Conservation (phyloP, 805 yeast genomes). For the Candida ortonii region DNA sequence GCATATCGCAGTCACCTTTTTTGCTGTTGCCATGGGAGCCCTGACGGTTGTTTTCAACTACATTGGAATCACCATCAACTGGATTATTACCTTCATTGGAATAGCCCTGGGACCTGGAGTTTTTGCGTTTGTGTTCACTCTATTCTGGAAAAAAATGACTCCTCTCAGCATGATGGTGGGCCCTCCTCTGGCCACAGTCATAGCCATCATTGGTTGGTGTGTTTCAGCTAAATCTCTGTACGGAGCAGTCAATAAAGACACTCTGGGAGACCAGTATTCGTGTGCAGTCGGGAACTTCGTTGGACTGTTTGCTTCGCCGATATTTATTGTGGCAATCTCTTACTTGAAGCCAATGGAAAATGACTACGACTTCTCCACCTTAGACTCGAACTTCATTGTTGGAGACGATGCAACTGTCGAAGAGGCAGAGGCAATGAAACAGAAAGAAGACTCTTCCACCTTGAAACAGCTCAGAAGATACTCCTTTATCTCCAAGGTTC, state of each 20-base stretch:
- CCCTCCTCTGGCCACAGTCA: conserved; percentile 49
- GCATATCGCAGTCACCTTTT: conserved; percentile 35
- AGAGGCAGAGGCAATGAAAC: conserved; percentile 29
- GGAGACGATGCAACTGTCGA: conserved; percentile 36
- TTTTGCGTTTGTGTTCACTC: conserved; percentile 43
- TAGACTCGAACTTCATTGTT: conserved; percentile 26
- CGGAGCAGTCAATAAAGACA: conserved; percentile 42
- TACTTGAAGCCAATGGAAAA: conserved; percentile 25
- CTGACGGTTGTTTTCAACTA: conserved; percentile 40
- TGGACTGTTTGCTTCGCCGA: conserved; percentile 33
- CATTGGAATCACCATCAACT: conserved; percentile 39
- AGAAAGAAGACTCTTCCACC: conserved; percentile 13
- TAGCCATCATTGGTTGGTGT: conserved; percentile 47
- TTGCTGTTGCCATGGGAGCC: conserved; percentile 43
- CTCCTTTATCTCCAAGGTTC: conserved; percentile 24
- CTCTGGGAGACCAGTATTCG: conserved; percentile 43
- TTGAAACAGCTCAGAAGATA: conserved; percentile 23
- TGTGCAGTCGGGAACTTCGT: conserved; percentile 45
- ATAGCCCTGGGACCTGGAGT: conserved; percentile 51
- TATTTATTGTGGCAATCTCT: conserved; percentile 31
- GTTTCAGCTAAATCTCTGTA: conserved; percentile 42
- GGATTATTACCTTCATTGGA: conserved; percentile 46
- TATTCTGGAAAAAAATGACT: conserved; percentile 39
- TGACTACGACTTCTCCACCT: conserved; percentile 28
- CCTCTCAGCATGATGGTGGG: conserved; percentile 38